These are phyloP conservation scores for Nectriaceae sp. DNA, from an alignment of 2,329 filamentous ascomycete genomes.

Conservation along the genomic window DNA sequence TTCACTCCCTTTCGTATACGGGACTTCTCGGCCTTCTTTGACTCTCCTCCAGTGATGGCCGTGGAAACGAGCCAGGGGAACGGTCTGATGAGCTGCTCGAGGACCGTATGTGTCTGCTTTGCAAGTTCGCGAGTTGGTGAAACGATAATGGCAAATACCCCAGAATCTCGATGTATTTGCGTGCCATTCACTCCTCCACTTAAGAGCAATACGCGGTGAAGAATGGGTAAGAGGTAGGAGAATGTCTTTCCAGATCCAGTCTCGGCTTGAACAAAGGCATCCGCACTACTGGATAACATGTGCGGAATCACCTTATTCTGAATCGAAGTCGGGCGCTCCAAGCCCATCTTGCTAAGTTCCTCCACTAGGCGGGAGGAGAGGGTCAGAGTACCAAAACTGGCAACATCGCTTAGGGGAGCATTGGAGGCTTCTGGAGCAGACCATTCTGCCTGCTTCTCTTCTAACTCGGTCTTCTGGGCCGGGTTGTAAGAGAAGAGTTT, in stretches of 20 bases:
- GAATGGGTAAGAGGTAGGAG: constrained; percentile 90
- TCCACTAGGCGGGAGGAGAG: constrained; percentile 78
- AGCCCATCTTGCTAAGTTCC: constrained; percentile 82
- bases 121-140: constrained; percentile 92
- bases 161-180: constrained; percentile 80
- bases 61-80: constrained; percentile 94
- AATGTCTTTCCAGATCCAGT: constrained; percentile 97
- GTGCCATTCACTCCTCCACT: constrained; percentile 54
- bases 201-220: constrained; percentile 82
- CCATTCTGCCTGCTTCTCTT: constrained; percentile 52
- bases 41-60: constrained; percentile 72
- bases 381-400: constrained; percentile 84
- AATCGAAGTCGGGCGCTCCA: constrained; percentile 92
- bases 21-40: constrained; percentile 84
- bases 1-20: constrained; percentile 91
- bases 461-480: constrained; percentile 62
- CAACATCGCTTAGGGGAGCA: constrained; percentile 82
- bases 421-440: constrained; percentile 76
- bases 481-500: constrained; percentile 93
- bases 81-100: constrained; percentile 84
- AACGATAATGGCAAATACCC: constrained; percentile 90
- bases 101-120: constrained; percentile 86
- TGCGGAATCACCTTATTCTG: constrained; percentile 87
- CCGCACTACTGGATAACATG: constrained; percentile 75
- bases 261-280: constrained; percentile 95